phyloP scores from a whole-genome alignment of 2,329 filamentous ascomycete species.

The Westerdykella ornata region DNA sequence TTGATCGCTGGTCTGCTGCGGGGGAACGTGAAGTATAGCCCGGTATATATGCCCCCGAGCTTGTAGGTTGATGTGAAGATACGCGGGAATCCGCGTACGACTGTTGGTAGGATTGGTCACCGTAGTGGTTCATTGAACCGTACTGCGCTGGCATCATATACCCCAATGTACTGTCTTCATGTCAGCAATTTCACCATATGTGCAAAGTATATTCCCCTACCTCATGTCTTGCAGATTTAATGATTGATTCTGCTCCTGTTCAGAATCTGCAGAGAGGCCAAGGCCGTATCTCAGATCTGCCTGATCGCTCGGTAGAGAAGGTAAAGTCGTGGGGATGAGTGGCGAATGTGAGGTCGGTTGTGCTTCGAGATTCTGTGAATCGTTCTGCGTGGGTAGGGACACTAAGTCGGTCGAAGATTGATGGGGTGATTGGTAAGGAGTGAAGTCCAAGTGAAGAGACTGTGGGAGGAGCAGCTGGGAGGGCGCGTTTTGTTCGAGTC shows the following conservation, averaged over 20 bases:
- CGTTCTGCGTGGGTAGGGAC: conserved; percentile 7
- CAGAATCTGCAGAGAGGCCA: conserved; percentile 15
- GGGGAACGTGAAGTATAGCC: conserved; percentile 7
- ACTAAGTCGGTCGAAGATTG: conserved; percentile 10
- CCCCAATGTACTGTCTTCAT: conserved; percentile 29
- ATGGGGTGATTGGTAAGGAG: conserved; percentile 16
- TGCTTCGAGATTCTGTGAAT: conserved; percentile 12
- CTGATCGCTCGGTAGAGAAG: conserved; percentile 19
- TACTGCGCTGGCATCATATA: conserved; percentile 38
- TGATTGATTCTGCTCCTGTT: conserved; percentile 17
- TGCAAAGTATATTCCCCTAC: conserved; percentile 13
- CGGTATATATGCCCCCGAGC: neutral
- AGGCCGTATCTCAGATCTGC: conserved; percentile 14
- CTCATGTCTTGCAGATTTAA: conserved; percentile 36
- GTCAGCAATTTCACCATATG: conserved; percentile 1
- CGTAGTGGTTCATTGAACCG: conserved; percentile 31
- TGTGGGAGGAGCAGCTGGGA: conserved; percentile 16
- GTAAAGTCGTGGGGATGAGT: conserved; percentile 17
- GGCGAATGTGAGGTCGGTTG: conserved; percentile 8
- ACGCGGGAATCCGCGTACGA: conserved; percentile 20
- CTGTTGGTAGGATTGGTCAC: conserved; percentile 23
- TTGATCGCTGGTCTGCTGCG: conserved; percentile 25
- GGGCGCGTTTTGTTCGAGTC: conserved; percentile 9
- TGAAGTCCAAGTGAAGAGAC: conserved; percentile 9
- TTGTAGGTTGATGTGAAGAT: conserved; percentile 1